Conservation (phyloP, 140 eudicot genomes). For the Senecio squalidus region DNA sequence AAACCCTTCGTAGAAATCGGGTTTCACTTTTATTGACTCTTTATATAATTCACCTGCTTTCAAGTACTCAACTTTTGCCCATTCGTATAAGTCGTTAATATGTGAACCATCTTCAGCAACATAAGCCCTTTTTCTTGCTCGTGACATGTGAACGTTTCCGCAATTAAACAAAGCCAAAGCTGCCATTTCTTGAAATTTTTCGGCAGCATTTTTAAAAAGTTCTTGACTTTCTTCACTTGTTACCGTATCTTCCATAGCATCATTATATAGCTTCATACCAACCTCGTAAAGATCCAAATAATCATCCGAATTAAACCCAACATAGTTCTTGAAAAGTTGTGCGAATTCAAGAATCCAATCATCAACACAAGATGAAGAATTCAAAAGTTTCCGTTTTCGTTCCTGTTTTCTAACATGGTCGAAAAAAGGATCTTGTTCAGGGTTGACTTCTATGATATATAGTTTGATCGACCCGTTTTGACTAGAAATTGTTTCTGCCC, state of each 20-base stretch:
- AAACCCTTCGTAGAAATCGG: slow-evolving; percentile 76
- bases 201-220: slow-evolving; percentile 57
- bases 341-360: slow-evolving; percentile 92
- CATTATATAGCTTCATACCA: slow-evolving; percentile 78
- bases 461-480: slow-evolving; percentile 53
- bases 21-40: slow-evolving; percentile 69
- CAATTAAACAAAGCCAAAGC: slow-evolving; percentile 88
- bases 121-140: slow-evolving; percentile 64
- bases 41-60: slow-evolving; percentile 71
- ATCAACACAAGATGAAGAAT: slow-evolving; percentile 43
- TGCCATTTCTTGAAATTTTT: slow-evolving; percentile 85
- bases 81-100: slow-evolving; percentile 47
- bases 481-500: slow-evolving; percentile 69
- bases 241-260: slow-evolving; percentile 80
- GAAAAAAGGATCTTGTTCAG: slow-evolving; percentile 80
- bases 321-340: slow-evolving; percentile 76
- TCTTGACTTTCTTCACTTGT: slow-evolving; percentile 81
- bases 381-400: slow-evolving; percentile 15
- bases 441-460: slow-evolving; percentile 66
- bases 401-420: slow-evolving; percentile 37
- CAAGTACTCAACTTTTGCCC: slow-evolving; percentile 65
- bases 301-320: slow-evolving; percentile 72
- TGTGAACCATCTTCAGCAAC: slow-evolving; percentile 46
- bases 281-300: slow-evolving; percentile 70
- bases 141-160: slow-evolving; percentile 89